Conservation (phyloP, 1,284 basidiomycete genomes). For the Irpex lacteus region DNA sequence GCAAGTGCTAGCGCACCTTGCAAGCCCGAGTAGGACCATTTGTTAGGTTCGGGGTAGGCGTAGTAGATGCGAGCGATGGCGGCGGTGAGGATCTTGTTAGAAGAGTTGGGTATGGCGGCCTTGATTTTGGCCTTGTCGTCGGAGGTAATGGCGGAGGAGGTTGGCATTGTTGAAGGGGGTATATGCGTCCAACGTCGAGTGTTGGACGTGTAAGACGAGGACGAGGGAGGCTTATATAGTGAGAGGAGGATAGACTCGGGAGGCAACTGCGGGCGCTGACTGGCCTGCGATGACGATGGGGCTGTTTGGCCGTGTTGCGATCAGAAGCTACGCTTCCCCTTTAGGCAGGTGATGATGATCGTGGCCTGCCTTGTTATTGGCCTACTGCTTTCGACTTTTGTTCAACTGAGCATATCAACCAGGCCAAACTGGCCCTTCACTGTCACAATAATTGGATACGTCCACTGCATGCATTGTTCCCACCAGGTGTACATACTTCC, state of each 20-base stretch:
- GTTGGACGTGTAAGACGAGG: background rate
- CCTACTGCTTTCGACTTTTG: background rate
- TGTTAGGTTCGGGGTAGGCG: conserved; percentile 68
- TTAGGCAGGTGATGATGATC: background rate
- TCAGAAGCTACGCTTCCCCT: background rate
- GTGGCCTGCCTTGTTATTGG: background rate
- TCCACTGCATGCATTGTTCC: no score
- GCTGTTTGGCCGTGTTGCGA: conserved; percentile 13
- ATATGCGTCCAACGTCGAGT: background rate
- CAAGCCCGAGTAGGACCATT: conserved; percentile 84
- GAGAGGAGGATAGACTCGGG: background rate
- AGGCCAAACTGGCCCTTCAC: no score
- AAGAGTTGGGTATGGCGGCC: conserved; percentile 51
- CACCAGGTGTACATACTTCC: background rate
- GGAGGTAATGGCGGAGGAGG: conserved; percentile 61
- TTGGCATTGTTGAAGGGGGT: conserved; percentile 50
- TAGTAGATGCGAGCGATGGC: conserved; percentile 86
- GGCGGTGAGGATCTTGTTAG: conserved; percentile 75
- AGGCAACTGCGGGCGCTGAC: background rate
- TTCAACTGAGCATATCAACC: no score
- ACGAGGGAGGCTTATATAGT: background rate
- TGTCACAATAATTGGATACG: no score
- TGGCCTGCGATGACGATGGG: background rate
- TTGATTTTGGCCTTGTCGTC: conserved; percentile 82
- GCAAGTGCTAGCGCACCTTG: conserved; percentile 82